These are phyloP conservation scores for Limnanthes douglasii DNA, from an alignment of 345 rosid species.

Conservation along the genomic window DNA sequence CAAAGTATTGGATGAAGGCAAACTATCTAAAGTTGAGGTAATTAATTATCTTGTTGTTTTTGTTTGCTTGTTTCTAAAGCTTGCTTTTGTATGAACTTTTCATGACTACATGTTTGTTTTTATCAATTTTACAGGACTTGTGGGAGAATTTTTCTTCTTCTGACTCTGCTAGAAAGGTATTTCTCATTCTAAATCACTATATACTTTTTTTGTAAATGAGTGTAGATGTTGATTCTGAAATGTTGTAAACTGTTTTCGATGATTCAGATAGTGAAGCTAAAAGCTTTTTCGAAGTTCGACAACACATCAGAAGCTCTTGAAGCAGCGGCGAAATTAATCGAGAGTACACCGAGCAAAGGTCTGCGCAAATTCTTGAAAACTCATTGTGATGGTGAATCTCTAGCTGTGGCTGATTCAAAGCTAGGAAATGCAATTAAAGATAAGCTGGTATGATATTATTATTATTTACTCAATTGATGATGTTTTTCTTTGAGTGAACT, in stretches of 20 bases:
- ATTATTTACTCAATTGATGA: not conserved
- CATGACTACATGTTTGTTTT: not conserved
- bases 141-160: slow-evolving; percentile 36
- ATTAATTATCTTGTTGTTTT: not conserved
- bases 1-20: slow-evolving; percentile 67
- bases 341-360: slow-evolving; percentile 62
- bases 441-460: slow-evolving; percentile 50
- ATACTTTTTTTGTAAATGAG: not conserved
- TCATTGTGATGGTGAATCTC: slow-evolving; percentile 50
- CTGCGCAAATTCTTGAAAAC: slow-evolving; percentile 62
- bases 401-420: slow-evolving; percentile 85
- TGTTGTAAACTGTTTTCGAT: not conserved
- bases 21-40: slow-evolving; percentile 69
- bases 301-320: slow-evolving; percentile 81
- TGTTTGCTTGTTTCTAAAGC: too few species aligned
- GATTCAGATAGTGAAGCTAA: slow-evolving; percentile 54
- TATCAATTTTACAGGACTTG: slow-evolving; percentile 33
- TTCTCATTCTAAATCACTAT: not conserved
- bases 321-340: slow-evolving; percentile 56
- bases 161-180: slow-evolving; percentile 52
- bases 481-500: too few species aligned
- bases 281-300: slow-evolving; percentile 80
- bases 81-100: too few species aligned
- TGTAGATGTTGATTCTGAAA: not conserved
- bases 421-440: slow-evolving; percentile 92